phyloP scores from a whole-genome alignment of 1,139 yeast species.

The Pichia sp. region DNA sequence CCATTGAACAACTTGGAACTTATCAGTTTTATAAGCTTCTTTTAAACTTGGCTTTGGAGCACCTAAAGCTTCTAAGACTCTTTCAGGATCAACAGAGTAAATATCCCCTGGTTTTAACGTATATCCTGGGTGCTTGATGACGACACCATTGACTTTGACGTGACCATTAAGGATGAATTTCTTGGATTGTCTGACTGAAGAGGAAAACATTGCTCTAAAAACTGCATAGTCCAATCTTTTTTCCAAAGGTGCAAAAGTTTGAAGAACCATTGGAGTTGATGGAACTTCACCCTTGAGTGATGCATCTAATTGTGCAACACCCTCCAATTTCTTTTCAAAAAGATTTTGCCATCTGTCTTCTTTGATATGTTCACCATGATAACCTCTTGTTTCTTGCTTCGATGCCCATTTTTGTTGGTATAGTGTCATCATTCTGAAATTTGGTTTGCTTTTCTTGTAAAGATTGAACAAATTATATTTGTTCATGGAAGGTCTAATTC shows the following conservation, averaged over 20 bases:
- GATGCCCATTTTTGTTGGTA: conserved; percentile 91
- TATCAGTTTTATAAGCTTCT: conserved; percentile 60
- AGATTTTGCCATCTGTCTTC: conserved; percentile 73
- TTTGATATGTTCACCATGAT: conserved; percentile 90
- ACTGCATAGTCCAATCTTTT: conserved; percentile 84
- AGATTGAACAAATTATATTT: conserved; percentile 85
- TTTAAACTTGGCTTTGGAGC: conserved; percentile 68
- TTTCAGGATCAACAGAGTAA: conserved; percentile 77
- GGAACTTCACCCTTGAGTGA: conserved; percentile 53
- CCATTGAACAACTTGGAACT: conserved; percentile 65
- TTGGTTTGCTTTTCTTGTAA: conserved; percentile 54
- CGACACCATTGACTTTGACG: conserved; percentile 78
- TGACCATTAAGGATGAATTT: conserved; percentile 77
- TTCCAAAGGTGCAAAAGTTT: conserved; percentile 83
- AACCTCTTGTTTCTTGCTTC: conserved; percentile 86
- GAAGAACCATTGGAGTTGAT: conserved; percentile 78
- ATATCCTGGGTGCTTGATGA: conserved; percentile 73
- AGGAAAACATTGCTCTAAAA: conserved; percentile 88
- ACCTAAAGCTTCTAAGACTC: conserved; percentile 81
- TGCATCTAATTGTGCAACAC: conserved; percentile 81
- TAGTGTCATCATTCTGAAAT: conserved; percentile 30
- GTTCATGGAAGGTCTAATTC: conserved; percentile 88
- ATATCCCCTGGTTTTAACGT: conserved; percentile 79
- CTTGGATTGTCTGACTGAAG: conserved; percentile 90
- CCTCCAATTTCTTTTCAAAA: conserved; percentile 67